Evolutionary conservation across 306 rosid species (phyloP), one percentile per base, ranked within the genome.

Genomic region (Notholithocarpus densiflorus): DNA sequence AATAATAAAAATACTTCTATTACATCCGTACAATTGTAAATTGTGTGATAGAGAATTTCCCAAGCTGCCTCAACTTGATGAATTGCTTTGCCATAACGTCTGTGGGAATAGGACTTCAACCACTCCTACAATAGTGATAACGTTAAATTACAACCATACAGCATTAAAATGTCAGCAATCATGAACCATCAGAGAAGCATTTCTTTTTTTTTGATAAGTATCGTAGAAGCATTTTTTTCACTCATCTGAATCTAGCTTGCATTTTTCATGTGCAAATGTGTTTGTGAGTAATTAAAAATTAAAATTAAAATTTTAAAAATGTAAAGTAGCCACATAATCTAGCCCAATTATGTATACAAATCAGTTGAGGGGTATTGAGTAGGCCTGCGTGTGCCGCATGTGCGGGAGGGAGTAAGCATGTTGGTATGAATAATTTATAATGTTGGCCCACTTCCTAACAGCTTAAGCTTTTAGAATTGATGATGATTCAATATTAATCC

Each of bases 21-120:
- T 74, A 92, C 93, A 20, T 92, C 98, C 3, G 94, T 89, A 71
- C 97, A 94, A 72, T 92, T 94, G 85, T 94, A 94, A 74, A 94
- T 75, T 74, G 97, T 92, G 78, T 71, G 97, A 88, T 92, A 91
- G 82, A 94, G 97, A 79, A 92, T 89, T 76, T 88, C 88, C 98
- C 97, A 94, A 72, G 98, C 95, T 65, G 91, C 89, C 68, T 94
- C 95, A 73, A 89, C 82, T 83, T 91, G 83, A 70, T 79, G 91
- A 81, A 81, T 68, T 82, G 87, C 86, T 86, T 89, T 91, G 79
- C 97, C 98, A 68, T 92, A 94, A 62, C 98, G 91, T 80, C 93
- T 86, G 69, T 23, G 82, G 73, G 97, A 87, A 87, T 94, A 94
- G 76, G 81, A 77, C 92, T 80, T 86, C 79, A 94, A 82, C 98